Evolutionary conservation across 2,329 filamentous ascomycete species (phyloP), one percentile per base, ranked within the genome.

Genomic region (Sporothrix mexicana): DNA sequence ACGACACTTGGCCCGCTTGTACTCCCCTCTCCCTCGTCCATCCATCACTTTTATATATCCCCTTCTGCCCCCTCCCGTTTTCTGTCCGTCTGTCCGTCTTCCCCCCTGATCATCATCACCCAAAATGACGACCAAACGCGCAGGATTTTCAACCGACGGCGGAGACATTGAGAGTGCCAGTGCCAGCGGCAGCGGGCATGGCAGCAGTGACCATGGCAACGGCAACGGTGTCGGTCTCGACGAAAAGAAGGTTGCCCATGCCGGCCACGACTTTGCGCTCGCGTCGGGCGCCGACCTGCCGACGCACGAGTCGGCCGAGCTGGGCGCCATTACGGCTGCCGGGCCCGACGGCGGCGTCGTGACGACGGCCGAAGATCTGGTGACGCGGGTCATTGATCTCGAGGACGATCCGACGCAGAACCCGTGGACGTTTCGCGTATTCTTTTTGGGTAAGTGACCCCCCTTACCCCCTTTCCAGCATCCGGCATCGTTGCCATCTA

Each of bases 361-460:
- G 20, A 51, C 43, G 25, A 72, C 71, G 23, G 73, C 70, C 68
- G 57, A 72, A 68, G 73, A 75, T 49, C 75, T 76, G 1, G 55
- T 74, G 10, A 72, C 75, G 5, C 73, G 73, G 36, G 74, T 75
- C 43, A 74, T 77, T n/a, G 74, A 75, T 41, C 73, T 76, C 53
- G 74, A 76, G 66, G 76, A 77, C 53, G 76, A 77, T 70, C 74
- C 76, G 49, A 74, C 72, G 3, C 73, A 74, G 43, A 76, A 73
- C 51, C 76, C 76, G 5, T 77, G 74, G 73, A 76, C 76, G 0
- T 74, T 77, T 49, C 73, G 76, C 13, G 70, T 73, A 1, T 74
- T 74, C 12, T 73, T 74, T 62, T 45, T 74, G 13, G 73, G 72
- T 70, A 20, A n/a, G 67, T 12, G n/a, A n/a, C n/a, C 8, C 4